Percentiles rank a stretch among this genome's conserved stretches.
Evolutionary conservation across 1,139 yeast genomes (phyloP).

Genomic region (Pichia sp.): DNA sequence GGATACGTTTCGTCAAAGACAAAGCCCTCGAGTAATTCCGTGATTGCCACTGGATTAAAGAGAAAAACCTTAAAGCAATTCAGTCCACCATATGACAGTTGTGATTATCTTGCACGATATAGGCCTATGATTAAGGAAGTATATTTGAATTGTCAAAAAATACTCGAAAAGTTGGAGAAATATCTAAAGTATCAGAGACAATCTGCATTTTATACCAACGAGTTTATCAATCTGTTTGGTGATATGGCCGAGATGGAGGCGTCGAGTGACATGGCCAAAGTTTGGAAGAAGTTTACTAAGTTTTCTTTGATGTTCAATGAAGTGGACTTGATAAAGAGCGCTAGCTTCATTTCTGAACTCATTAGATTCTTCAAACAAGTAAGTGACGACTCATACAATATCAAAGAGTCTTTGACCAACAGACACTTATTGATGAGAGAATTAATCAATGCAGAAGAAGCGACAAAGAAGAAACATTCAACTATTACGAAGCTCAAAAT

Average conservation of each 20-base stretch:
- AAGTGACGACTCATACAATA: constrained; percentile 71
- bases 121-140: constrained; percentile 79
- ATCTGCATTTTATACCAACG: constrained; percentile 33
- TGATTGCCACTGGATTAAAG: constrained; percentile 74
- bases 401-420: constrained; percentile 89
- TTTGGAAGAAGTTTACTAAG: constrained; percentile 77
- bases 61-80: constrained; percentile 88
- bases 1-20: constrained; percentile 56
- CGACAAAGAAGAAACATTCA: constrained; percentile 62
- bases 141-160: constrained; percentile 53
- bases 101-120: constrained; percentile 69
- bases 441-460: constrained; percentile 67
- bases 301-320: constrained; percentile 69
- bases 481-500: constrained; percentile 70
- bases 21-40: constrained; percentile 32
- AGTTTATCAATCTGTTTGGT: constrained; percentile 44
- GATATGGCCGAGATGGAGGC: constrained; percentile 23
- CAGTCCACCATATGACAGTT: constrained; percentile 87
- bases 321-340: constrained; percentile 63
- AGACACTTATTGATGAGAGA: constrained; percentile 91
- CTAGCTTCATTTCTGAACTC: constrained; percentile 65
- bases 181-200: constrained; percentile 22
- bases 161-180: constrained; percentile 30
- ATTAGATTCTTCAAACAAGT: constrained; percentile 69
- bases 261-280: constrained; percentile 55